Conservation (phyloP, 352 stramenopile species). For the Pythium aristosporum region DNA sequence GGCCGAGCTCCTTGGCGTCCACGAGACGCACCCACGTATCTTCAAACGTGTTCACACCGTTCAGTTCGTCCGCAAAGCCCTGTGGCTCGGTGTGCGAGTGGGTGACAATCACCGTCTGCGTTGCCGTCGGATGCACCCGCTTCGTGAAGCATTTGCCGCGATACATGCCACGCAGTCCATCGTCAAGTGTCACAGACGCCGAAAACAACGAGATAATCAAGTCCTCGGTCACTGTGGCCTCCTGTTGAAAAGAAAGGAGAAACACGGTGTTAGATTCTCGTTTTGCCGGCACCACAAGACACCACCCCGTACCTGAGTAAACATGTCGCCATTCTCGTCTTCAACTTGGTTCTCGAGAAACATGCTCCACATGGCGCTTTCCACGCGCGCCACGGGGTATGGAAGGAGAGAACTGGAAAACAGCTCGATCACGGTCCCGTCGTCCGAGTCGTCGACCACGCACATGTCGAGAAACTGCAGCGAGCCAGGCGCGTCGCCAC, state of each 20-base stretch:
- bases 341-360: not conserved
- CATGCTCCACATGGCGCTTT: conserved; percentile 5
- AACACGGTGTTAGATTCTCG: no score
- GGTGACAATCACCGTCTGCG: not conserved
- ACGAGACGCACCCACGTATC: conserved; percentile 21
- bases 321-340: conserved; percentile 4
- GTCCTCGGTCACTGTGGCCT: conserved; percentile 4
- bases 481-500: not conserved
- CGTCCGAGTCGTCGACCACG: not conserved
- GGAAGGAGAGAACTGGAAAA: conserved; percentile 5
- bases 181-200: conserved; percentile 1
- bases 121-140: not conserved
- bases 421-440: conserved; percentile 5
- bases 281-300: not conserved
- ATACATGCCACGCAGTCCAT: not conserved
- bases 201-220: conserved; percentile 12
- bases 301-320: not conserved
- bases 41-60: conserved; percentile 4
- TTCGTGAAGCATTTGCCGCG: conserved; percentile 14
- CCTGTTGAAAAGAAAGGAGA: not conserved
- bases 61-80: conserved; percentile 10
- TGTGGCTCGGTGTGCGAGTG: conserved; percentile 3
- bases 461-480: conserved; percentile 14
- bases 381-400: not conserved
- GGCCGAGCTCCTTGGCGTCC: conserved; percentile 9